Percentiles rank a stretch among this genome's conserved stretches.
Evolutionary conservation across 2,329 filamentous ascomycete species (phyloP).

Genomic region (Aspergillus nomiae): DNA sequence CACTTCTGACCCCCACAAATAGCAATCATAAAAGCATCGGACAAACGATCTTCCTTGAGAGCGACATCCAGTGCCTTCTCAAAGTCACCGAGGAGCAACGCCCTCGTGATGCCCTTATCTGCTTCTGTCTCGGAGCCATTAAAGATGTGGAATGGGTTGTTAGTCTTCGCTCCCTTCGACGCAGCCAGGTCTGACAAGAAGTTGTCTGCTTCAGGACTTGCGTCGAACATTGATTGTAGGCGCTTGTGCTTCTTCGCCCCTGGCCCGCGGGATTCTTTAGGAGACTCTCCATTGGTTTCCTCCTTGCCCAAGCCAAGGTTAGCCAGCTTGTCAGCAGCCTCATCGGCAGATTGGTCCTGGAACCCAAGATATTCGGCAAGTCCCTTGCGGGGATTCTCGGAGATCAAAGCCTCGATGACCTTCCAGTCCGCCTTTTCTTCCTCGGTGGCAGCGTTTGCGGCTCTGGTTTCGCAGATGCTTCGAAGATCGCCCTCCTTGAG

Average conservation of each 20-base stretch:
- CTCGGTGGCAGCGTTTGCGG: conserved; percentile 73
- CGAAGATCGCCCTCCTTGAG: conserved; percentile 76
- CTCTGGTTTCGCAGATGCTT: conserved; percentile 77
- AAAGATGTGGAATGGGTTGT: conserved; percentile 91
- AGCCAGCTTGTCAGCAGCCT: conserved; percentile 45
- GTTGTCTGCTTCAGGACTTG: conserved; percentile 71
- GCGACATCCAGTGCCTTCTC: conserved; percentile 87
- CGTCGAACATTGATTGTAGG: conserved; percentile 79
- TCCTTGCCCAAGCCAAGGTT: conserved; percentile 46
- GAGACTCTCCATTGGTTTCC: conserved; percentile 47
- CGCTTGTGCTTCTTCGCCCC: conserved; percentile 61
- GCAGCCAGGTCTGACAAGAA: conserved; percentile 84
- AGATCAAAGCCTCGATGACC: conserved; percentile 85
- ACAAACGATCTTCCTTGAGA: conserved; percentile 83
- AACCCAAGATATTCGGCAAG: conserved; percentile 93
- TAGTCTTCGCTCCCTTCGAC: conserved; percentile 88
- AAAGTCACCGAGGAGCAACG: conserved; percentile 88
- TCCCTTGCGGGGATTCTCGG: conserved; percentile 80
- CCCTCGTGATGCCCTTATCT: conserved; percentile 83
- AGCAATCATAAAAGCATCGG: conserved; percentile 96
- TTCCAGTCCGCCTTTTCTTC: conserved; percentile 97
- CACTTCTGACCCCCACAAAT: conserved; percentile 94
- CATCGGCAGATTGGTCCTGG: conserved; percentile 58
- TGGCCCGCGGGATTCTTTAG: conserved; percentile 52
- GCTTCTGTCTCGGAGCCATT: conserved; percentile 79